Evolutionary conservation across 2,329 filamentous ascomycete genomes (phyloP).

Genomic region (Fusarium incarnatum): DNA sequence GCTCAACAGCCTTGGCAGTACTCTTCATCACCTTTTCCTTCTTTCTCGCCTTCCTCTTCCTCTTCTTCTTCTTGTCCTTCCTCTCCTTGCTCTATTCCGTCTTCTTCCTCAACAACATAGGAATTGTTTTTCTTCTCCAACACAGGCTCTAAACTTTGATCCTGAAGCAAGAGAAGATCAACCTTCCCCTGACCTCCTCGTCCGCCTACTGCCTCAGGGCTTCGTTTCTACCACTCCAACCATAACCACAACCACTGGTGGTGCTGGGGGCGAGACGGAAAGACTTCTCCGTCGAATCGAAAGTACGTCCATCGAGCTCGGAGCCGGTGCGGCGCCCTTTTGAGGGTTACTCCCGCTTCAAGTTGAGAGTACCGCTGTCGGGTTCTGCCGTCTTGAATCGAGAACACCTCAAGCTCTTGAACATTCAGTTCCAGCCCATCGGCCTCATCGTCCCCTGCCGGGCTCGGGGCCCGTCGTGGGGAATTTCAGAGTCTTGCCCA

Average conservation of each 20-base stretch:
- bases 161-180: conserved; percentile 1
- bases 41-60: not conserved
- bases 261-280: not conserved
- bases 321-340: too few species aligned
- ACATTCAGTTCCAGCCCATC: too few species aligned
- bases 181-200: not conserved
- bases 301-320: too few species aligned
- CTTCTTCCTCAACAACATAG: not conserved
- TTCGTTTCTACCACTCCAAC: too few species aligned
- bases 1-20: not conserved
- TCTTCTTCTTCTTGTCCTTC: not conserved
- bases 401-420: too few species aligned
- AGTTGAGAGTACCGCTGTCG: not conserved
- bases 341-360: too few species aligned
- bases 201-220: not conserved
- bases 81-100: not conserved
- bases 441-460: too few species aligned
- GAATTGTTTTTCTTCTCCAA: not conserved
- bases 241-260: too few species aligned
- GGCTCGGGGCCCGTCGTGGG: too few species aligned
- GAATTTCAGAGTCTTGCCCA: not conserved
- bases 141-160: not conserved
- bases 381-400: not conserved
- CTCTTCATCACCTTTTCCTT: not conserved
- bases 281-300: not conserved